A percentile compares a stretch with the other conserved stretches of the same genome.
phyloP scores from a whole-genome alignment of 2,329 filamentous ascomycete species.

The Penicillium sp. region DNA sequence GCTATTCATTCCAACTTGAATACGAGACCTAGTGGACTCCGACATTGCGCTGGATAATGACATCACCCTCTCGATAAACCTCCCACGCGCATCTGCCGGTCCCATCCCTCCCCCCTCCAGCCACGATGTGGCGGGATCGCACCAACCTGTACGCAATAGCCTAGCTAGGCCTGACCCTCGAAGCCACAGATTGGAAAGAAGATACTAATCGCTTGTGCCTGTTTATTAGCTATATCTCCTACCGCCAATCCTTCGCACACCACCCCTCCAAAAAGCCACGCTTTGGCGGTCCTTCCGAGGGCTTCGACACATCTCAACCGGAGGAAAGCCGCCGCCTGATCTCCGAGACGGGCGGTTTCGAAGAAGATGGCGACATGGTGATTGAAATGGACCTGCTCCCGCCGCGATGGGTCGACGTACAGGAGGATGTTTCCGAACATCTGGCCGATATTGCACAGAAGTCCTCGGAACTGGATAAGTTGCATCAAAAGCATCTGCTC shows the following conservation, averaged over 20 bases:
- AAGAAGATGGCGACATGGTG: slow-evolving; percentile 86
- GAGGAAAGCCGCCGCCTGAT: slow-evolving; percentile 83
- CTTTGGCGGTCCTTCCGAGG: slow-evolving; percentile 64
- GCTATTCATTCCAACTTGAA: slow-evolving; percentile 2
- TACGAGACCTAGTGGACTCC: too few relatives aligned
- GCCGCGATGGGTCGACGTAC: slow-evolving; percentile 92
- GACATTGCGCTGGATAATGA: slow-evolving; percentile 17
- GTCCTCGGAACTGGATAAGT: slow-evolving; percentile 81
- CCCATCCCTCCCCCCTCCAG: slow-evolving; percentile 37
- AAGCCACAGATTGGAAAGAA: neutral
- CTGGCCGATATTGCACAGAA: slow-evolving; percentile 80
- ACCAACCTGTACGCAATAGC: slow-evolving; percentile 80
- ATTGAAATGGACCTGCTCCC: slow-evolving; percentile 98
- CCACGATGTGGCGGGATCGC: slow-evolving; percentile 97
- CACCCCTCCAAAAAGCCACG: slow-evolving; percentile 85
- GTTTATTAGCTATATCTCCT: slow-evolving; percentile 85
- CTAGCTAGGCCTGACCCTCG: slow-evolving; percentile 5
- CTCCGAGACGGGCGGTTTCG: slow-evolving; percentile 69
- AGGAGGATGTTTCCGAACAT: slow-evolving; percentile 87
- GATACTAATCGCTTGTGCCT: slow-evolving; percentile 20
- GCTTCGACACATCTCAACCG: slow-evolving; percentile 64
- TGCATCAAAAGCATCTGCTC: slow-evolving; percentile 96
- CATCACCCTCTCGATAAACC: slow-evolving; percentile 23
- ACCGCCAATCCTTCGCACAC: slow-evolving; percentile 97
- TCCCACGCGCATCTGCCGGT: slow-evolving; percentile 14